These are phyloP conservation scores for Ceratonia siliqua DNA, from an alignment of 306 rosid species.

Conservation along the genomic window DNA sequence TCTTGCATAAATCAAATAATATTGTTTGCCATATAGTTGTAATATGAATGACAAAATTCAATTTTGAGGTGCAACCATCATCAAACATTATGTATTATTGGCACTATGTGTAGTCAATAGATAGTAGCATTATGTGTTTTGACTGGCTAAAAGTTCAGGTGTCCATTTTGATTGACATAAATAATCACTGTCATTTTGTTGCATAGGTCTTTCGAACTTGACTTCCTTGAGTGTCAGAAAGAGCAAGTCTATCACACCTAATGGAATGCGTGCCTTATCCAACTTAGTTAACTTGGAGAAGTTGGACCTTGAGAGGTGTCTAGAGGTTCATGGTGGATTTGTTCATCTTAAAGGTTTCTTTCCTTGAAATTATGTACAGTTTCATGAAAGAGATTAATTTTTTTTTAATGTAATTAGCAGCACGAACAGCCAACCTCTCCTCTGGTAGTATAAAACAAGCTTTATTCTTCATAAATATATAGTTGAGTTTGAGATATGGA, in stretches of 20 bases:
- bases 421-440: conserved; percentile 6
- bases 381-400: conserved; percentile 7
- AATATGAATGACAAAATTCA: not conserved
- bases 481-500: conserved; percentile 6
- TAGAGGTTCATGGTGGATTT: conserved; percentile 68
- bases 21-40: not conserved
- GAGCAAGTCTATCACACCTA: conserved; percentile 55
- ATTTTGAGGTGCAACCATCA: conserved; percentile 2
- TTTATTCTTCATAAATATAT: conserved; percentile 1
- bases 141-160: not conserved
- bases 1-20: not conserved
- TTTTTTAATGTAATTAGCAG: conserved; percentile 9
- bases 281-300: conserved; percentile 64
- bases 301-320: conserved; percentile 74
- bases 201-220: conserved; percentile 59
- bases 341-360: conserved; percentile 69
- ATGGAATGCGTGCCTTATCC: conserved; percentile 68
- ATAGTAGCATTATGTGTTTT: conserved; percentile 4
- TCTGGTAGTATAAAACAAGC: conserved; percentile 24
- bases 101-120: not conserved
- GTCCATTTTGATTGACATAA: conserved; percentile 12
- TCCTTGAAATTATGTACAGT: conserved; percentile 18
- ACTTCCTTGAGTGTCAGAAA: conserved; percentile 63
- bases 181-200: conserved; percentile 29
- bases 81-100: conserved; percentile 26